Percentiles rank a stretch among this genome's conserved stretches.
Conservation (phyloP, 2,329 filamentous ascomycete genomes). For the Leptodontidium sp. region DNA sequence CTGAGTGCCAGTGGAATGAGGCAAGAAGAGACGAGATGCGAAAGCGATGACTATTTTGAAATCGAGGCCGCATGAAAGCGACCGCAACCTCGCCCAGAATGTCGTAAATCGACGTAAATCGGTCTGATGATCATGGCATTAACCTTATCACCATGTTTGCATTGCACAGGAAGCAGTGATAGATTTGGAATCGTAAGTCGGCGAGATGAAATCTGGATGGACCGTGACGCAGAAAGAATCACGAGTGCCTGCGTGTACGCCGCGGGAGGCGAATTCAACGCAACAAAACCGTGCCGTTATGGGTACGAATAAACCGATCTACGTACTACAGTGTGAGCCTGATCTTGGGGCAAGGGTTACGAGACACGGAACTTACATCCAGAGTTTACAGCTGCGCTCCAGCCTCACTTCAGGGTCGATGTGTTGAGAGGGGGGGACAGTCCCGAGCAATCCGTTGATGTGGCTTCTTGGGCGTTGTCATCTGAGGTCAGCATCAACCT, state of each 20-base stretch:
- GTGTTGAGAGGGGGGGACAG: background rate
- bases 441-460: background rate
- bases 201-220: background rate
- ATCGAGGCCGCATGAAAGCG: background rate
- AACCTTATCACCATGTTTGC: background rate
- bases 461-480: slow-evolving; percentile 1
- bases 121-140: slow-evolving; percentile 2
- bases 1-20: background rate
- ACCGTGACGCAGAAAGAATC: background rate
- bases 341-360: background rate
- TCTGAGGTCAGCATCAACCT: slow-evolving; percentile 16
- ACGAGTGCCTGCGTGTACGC: background rate
- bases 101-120: background rate
- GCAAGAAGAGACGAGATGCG: background rate
- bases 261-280: background rate
- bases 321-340: slow-evolving; percentile 1
- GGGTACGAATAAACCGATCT: background rate
- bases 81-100: background rate
- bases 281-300: background rate
- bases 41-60: slow-evolving; percentile 10
- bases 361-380: background rate
- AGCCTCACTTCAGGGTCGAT: slow-evolving; percentile 3
- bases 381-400: background rate
- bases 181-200: slow-evolving; percentile 4
- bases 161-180: background rate